Evolutionary conservation across 2,329 filamentous ascomycete species (phyloP), one percentile per base, ranked within the genome.

Genomic region (Ophiocordyceps unilateralis): DNA sequence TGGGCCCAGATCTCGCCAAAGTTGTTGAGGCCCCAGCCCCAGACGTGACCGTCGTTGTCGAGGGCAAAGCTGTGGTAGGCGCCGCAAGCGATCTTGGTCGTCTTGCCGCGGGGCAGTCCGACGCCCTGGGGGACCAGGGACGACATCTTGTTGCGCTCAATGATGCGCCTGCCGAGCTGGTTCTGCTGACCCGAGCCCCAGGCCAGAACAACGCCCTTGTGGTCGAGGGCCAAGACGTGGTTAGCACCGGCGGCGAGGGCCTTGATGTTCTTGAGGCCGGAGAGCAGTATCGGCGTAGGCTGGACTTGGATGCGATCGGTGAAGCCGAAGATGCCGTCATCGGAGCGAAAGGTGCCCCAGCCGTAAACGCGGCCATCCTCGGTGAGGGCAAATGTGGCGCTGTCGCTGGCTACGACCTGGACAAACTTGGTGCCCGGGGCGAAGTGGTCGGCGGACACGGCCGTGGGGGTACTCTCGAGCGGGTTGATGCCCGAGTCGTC

Each of bases 21-120:
- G 62, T 83, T 87, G 69, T 93, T 93, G 24, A 89, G 67, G 21
- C 87, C 86, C 85, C 86, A 93, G 0, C 78, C 74, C 61, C 78
- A 91, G 26, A 89, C 80, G 24, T 74, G 69, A 34, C 78, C 83
- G 14, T 74, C 71, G 45, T 74, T 70, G 59, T 81, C 76, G 40
- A 93, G 68, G 17, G 84, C 84, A 51, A 93, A 89, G 51, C 78
- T 83, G 65, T 93, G 84, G 61, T 88, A 89, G 14, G 80, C 75
- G 39, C 86, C 86, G 49, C 75, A 78, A 17, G 71, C 72, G 41
- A 67, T 56, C 51, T 65, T 59, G 41, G 50, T 49, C 39, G 83
- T 73, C 51, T 67, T 68, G 49, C 81, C 82, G 10, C 84, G 69
- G 39, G 64, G 62, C 21, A 66, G 55, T 43, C 68, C 62, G 26